phyloP scores from a whole-genome alignment of 768 basidiomycete species.

The Pleurotus cornucopiae region DNA sequence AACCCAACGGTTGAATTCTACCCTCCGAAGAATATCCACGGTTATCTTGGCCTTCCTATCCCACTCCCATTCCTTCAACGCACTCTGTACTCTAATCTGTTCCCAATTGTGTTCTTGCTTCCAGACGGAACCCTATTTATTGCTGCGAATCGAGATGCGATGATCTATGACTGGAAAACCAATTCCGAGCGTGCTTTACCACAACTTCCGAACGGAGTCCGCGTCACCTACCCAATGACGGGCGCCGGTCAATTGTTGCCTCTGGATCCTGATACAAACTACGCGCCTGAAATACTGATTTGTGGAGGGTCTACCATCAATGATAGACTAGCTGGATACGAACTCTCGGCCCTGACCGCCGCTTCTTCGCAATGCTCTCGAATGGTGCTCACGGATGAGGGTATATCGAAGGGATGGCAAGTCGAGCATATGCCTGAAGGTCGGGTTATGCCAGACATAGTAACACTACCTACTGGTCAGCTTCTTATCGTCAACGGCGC shows the following conservation, averaged over 20 bases:
- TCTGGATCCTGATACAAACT: constrained; percentile 55
- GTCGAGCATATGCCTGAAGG: constrained; percentile 72
- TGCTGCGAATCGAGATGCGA: constrained; percentile 75
- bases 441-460: constrained; percentile 77
- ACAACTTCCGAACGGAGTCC: constrained; percentile 68
- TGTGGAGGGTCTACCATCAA: constrained; percentile 74
- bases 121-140: constrained; percentile 71
- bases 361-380: constrained; percentile 75
- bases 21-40: constrained; percentile 72
- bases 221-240: constrained; percentile 81
- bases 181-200: constrained; percentile 64
- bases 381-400: constrained; percentile 58
- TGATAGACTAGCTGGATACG: constrained; percentile 53
- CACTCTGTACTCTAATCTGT: constrained; percentile 79
- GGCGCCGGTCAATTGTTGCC: constrained; percentile 74
- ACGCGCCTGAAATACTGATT: constrained; percentile 64
- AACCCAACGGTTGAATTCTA: constrained; percentile 82
- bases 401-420: constrained; percentile 68
- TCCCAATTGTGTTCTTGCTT: constrained; percentile 70
- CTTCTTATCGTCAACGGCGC: constrained; percentile 78
- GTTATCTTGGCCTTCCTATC: constrained; percentile 64
- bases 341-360: constrained; percentile 67
- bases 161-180: constrained; percentile 71
- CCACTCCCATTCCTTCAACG: constrained; percentile 58
- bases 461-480: constrained; percentile 73